phyloP scores from a whole-genome alignment of 345 rosid species.

The Moringa oleifera region DNA sequence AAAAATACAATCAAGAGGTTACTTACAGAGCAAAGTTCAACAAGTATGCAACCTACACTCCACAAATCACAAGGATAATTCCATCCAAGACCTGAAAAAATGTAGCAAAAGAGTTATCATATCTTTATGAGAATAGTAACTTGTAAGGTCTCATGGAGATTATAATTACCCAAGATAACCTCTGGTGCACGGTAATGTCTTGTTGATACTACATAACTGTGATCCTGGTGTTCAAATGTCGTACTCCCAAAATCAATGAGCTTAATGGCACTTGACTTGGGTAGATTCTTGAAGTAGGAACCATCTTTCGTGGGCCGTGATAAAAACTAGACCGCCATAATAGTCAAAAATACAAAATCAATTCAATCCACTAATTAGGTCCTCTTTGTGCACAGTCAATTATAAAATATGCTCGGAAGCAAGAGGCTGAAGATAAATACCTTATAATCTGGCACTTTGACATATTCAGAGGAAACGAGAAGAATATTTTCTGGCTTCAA shows the following conservation, averaged over 20 bases:
- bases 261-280: slow-evolving; percentile 71
- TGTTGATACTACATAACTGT: slow-evolving; percentile 74
- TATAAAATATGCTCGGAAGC: too few relatives aligned
- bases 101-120: not conserved
- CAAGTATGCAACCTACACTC: slow-evolving; percentile 81
- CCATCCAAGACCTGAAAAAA: slow-evolving; percentile 67
- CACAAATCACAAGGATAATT: slow-evolving; percentile 78
- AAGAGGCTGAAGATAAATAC: slow-evolving; percentile 17
- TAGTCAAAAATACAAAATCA: slow-evolving; percentile 8
- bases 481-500: slow-evolving; percentile 86
- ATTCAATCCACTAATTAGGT: not conserved
- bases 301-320: slow-evolving; percentile 66
- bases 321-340: slow-evolving; percentile 35
- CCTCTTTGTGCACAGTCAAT: too few relatives aligned
- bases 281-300: slow-evolving; percentile 66
- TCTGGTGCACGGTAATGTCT: slow-evolving; percentile 85
- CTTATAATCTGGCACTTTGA: slow-evolving; percentile 75
- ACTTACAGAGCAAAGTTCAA: slow-evolving; percentile 76
- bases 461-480: slow-evolving; percentile 63
- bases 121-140: not conserved
- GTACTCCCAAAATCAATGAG: slow-evolving; percentile 88
- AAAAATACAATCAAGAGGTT: not conserved
- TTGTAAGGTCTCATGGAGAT: slow-evolving; percentile 7
- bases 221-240: slow-evolving; percentile 77
- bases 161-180: slow-evolving; percentile 58